Evolutionary conservation across 805 yeast genomes (phyloP).

Genomic region (baker's yeast (Saccharomyces cerevisiae)): DNA sequence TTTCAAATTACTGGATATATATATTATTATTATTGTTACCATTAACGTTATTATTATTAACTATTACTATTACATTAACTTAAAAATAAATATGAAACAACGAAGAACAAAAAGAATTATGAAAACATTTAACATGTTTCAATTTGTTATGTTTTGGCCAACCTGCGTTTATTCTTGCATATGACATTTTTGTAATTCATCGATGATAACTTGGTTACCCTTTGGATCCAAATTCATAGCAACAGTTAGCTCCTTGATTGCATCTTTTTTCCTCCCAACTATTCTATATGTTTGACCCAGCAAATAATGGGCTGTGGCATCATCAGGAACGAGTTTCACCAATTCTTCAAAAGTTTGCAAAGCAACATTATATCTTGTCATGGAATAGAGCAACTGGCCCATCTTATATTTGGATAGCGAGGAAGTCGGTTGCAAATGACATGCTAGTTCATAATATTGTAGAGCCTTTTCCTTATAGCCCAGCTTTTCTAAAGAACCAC

Average conservation of each 20-base stretch:
- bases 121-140: background rate
- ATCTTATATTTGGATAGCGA: slow-evolving; percentile 83
- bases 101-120: background rate
- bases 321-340: slow-evolving; percentile 79
- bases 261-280: slow-evolving; percentile 63
- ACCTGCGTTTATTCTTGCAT: slow-evolving; percentile 15
- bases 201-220: slow-evolving; percentile 76
- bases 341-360: slow-evolving; percentile 65
- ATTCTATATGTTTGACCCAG: slow-evolving; percentile 80
- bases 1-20: too few species aligned
- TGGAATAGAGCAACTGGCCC: slow-evolving; percentile 68
- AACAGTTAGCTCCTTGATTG: slow-evolving; percentile 76
- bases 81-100: background rate
- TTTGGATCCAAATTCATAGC: slow-evolving; percentile 91
- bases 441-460: slow-evolving; percentile 74
- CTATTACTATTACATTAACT: background rate
- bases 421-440: slow-evolving; percentile 73
- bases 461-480: slow-evolving; percentile 65
- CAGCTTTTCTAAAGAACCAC: slow-evolving; percentile 80
- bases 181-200: slow-evolving; percentile 58
- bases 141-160: background rate
- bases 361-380: slow-evolving; percentile 67
- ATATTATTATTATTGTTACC: background rate
- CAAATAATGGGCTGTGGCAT: slow-evolving; percentile 84
- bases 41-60: background rate